Base-by-base conservation (phyloP, 2,329 filamentous ascomycete species). In the Ascochyta lentis region DNA sequence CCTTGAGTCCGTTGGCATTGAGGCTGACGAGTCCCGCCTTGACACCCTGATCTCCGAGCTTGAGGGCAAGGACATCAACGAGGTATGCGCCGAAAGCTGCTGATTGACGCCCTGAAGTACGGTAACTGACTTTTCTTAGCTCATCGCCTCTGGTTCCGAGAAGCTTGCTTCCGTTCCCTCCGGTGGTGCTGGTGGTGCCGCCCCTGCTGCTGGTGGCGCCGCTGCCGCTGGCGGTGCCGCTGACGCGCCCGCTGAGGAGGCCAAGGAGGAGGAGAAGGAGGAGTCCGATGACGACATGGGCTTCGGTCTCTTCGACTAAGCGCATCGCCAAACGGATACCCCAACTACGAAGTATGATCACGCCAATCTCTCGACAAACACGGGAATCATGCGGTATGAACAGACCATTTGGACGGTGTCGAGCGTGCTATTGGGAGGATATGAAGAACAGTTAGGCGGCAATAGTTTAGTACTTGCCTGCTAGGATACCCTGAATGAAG, bases 161-260 rank as follows among this genome's bases (percentile, higher is more conserved):
- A 99, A 99, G 89, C 92, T 99, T 76, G 95, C 95, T 73, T 97
- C 94, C 81, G 94, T 99, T 77, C 93, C 95, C 81, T 92, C 91
- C 76, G 95, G 93, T 75, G 93, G 93, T 80, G 86, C 83, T 76
- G 90, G 84, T 80, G 90, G 84, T 72, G 83, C 82, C 74, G 83
- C 83, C 73, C 84, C 82, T 68, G 74, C 77, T 68, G 81, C 83
- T 78, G 86, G 82, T 77, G 89, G 81, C 76, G 90, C 83, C 75
- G 89, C 82, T 71, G 90, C 82, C 70, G 87, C 81, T 70, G 88
- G 82, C 69, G 87, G 85, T 54, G 66, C 71, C 34, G 70, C 74
- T 54, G 77, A 74, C 56, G 78, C 77, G 69, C 73, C 72, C 68
- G 86, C 83, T 65, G 81, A 79, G 63, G 81, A 85, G 68, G 85